Conservation (phyloP, 805 yeast species). For the Pichia deserticola region DNA sequence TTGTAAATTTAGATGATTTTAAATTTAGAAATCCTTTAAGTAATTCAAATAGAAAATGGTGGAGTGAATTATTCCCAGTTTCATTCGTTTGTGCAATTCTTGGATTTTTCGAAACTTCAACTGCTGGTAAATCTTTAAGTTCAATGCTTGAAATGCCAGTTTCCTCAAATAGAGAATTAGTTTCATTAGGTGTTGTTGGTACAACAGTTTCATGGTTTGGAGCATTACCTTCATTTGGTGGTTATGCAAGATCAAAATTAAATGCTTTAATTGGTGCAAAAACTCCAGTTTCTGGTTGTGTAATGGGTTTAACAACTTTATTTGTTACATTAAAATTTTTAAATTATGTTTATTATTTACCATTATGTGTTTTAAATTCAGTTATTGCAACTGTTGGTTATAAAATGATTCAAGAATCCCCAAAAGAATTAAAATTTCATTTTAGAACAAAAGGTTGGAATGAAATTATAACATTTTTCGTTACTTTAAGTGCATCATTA, state of each 20-base stretch:
- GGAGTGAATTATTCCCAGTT: conserved; percentile 53
- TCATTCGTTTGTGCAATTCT: conserved; percentile 73
- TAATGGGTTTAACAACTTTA: conserved; percentile 72
- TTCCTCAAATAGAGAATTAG: conserved; percentile 83
- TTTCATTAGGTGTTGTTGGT: conserved; percentile 80
- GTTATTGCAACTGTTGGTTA: conserved; percentile 75
- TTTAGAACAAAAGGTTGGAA: conserved; percentile 64
- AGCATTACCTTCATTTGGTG: conserved; percentile 89
- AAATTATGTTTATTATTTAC: conserved; percentile 62
- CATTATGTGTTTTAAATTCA: conserved; percentile 72
- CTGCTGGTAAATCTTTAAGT: conserved; percentile 84
- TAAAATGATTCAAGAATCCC: conserved; percentile 75
- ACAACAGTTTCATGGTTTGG: conserved; percentile 51
- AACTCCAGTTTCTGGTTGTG: conserved; percentile 75
- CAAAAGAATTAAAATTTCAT: conserved; percentile 69
- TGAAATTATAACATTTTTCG: conserved; percentile 60
- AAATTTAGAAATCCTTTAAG: conserved; percentile 55
- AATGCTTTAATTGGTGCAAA: conserved; percentile 84
- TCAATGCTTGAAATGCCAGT: conserved; percentile 63
- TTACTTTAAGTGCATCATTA: conserved; percentile 59
- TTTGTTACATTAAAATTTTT: conserved; percentile 55
- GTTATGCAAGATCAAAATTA: conserved; percentile 87
- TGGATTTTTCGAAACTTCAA: conserved; percentile 90
- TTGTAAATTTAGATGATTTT: conserved; percentile 44
- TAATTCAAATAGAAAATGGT: conserved; percentile 35